Base-by-base conservation (phyloP, 306 rosid genomes). In the Gynostemma pentaphyllum region DNA sequence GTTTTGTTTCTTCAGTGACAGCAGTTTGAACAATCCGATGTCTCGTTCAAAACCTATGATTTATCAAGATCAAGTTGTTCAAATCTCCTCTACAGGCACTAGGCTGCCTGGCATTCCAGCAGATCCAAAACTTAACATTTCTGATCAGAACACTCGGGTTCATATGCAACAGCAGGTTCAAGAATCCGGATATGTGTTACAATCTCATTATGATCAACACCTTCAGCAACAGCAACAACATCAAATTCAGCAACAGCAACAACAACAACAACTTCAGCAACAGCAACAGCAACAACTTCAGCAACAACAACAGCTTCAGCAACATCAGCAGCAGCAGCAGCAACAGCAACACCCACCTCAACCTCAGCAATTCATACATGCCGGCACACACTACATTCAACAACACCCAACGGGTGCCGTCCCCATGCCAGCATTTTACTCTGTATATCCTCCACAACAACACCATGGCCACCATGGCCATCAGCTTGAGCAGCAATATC, bases 371-470 rank as follows among this genome's bases (percentile, higher is more conserved):
- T 86, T 70, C 66, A 72, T 92, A 0, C 98, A 82, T 4, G 68
- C 75, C 0, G 90, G 90, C 47, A 67, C 95, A 14, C 98, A 86
- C 59, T 92, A 80, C 80, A 73, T 88, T 59, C 96, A 82, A 41
- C 96, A 80, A 10, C 76, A 80, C 36, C 85, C 89, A 46, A 56
- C 81, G 27, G 89, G 83, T 30, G 59, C 80, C 2, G 50, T 79
- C 54, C 85, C 75, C 7, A 64, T 88, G 29, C 71, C 89, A 10
- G 76, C 96, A 12, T 92, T 82, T 52, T 92, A 74, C 76, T 95
- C 94, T 62, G 84, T 88, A 52, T 91, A 92, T 81, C 87, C 90
- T 64, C 68, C 96, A 62, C 96, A 87, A 79, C 97, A 80, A 51
- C 92, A 82, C 42, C 74, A 78, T 42, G 89, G 74, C 32, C 94